Evolutionary conservation across 495 filamentous ascomycete genomes (phyloP).

Genomic region (Trichoderma orchidacearum): DNA sequence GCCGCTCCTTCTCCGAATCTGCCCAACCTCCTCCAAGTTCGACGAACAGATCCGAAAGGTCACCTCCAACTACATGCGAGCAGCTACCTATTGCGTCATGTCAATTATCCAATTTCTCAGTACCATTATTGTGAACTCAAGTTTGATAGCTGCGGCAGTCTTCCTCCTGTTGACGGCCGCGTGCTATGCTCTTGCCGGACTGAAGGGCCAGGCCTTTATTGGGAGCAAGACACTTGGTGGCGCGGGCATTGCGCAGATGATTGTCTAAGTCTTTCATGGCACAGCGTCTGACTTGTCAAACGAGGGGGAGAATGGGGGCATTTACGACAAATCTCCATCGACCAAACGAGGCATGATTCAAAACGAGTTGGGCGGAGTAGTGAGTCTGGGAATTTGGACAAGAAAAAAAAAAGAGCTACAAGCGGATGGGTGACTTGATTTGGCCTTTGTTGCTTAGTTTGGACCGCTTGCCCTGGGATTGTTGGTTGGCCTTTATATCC

Average conservation of each 20-base stretch:
- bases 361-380: not conserved
- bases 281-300: not conserved
- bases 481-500: not conserved
- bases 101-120: conserved; percentile 74
- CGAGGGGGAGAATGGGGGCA: not conserved
- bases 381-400: not conserved
- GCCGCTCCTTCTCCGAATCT: conserved; percentile 91
- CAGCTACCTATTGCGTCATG: conserved; percentile 75
- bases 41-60: conserved; percentile 84
- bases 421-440: not conserved
- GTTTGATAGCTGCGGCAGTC: conserved; percentile 76
- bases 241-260: conserved; percentile 94
- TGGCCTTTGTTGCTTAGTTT: not conserved
- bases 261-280: conserved; percentile 49
- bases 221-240: conserved; percentile 96
- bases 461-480: not conserved
- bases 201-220: conserved; percentile 89
- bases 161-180: conserved; percentile 60
- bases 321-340: not conserved
- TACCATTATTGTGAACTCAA: conserved; percentile 44
- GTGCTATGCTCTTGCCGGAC: conserved; percentile 73
- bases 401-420: not conserved
- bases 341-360: not conserved
- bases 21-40: conserved; percentile 82
- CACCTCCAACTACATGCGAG: conserved; percentile 93